Percentiles rank a stretch among this genome's conserved stretches.
Evolutionary conservation across 345 rosid species (phyloP).

Genomic region (Populus pruinosa): DNA sequence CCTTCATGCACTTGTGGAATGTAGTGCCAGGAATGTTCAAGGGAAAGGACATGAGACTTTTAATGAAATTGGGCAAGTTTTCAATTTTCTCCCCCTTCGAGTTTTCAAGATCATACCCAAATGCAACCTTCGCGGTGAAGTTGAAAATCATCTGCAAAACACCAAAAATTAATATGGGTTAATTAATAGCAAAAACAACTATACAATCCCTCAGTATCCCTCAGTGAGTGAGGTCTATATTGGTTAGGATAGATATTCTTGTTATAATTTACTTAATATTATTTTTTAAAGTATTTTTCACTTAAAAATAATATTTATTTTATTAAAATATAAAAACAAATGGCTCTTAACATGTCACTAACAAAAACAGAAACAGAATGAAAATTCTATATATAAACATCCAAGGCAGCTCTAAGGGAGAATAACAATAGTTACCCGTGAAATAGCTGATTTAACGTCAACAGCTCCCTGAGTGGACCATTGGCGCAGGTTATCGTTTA

Average conservation of each 20-base stretch:
- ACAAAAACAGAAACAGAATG: no score
- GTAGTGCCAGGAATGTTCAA: conserved; percentile 36
- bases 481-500: not conserved
- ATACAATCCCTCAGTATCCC: not conserved
- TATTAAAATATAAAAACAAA: no score
- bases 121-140: conserved; percentile 16
- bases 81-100: conserved; percentile 12
- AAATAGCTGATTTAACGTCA: not conserved
- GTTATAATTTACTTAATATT: no score
- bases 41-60: conserved; percentile 32
- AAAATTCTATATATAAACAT: no score
- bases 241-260: no score
- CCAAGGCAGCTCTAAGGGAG: not conserved
- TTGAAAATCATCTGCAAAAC: conserved; percentile 24
- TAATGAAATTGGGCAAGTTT: not conserved
- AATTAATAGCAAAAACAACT: not conserved
- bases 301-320: no score
- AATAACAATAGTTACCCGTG: not conserved
- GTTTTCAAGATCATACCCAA: conserved; percentile 19
- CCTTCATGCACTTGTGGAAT: conserved; percentile 36
- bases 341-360: no score
- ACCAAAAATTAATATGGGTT: not conserved
- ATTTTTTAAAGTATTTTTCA: no score
- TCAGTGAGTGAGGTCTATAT: not conserved
- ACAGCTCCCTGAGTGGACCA: not conserved